Evolutionary conservation across 1,139 yeast genomes (phyloP).

Genomic region (Tardiomyces digboiensis): DNA sequence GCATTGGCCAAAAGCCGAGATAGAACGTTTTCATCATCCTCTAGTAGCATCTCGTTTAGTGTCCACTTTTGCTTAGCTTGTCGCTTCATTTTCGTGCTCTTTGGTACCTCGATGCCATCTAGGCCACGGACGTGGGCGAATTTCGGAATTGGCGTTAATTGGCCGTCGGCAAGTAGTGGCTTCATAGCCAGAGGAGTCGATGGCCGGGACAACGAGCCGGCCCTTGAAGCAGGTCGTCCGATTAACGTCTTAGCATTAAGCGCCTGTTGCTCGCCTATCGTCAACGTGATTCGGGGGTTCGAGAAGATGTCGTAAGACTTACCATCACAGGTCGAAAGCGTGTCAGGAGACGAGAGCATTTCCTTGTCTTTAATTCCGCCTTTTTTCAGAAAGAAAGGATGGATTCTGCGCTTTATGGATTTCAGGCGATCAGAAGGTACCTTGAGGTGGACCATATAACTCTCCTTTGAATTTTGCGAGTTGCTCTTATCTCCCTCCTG

Average conservation of each 20-base stretch:
- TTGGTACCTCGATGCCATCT: conserved; percentile 3
- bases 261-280: too few relatives aligned
- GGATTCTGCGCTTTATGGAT: conserved; percentile 7
- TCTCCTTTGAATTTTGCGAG: too few relatives aligned
- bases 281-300: too few relatives aligned
- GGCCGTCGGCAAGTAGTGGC: conserved; percentile 3
- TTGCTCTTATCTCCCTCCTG: too few relatives aligned
- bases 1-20: not conserved
- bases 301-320: too few relatives aligned
- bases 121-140: not conserved
- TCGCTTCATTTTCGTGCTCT: not conserved
- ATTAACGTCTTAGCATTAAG: too few relatives aligned
- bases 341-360: too few relatives aligned
- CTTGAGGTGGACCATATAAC: not conserved
- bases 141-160: not conserved
- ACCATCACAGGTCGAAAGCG: too few relatives aligned
- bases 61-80: not conserved
- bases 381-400: conserved; percentile 8
- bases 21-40: not conserved
- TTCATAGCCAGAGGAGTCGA: conserved; percentile 6
- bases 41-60: not conserved
- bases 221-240: conserved; percentile 1
- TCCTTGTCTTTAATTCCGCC: too few relatives aligned
- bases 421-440: conserved; percentile 4
- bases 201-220: conserved; percentile 10